Conservation (phyloP, 306 rosid species). For the Notholithocarpus densiflorus region DNA sequence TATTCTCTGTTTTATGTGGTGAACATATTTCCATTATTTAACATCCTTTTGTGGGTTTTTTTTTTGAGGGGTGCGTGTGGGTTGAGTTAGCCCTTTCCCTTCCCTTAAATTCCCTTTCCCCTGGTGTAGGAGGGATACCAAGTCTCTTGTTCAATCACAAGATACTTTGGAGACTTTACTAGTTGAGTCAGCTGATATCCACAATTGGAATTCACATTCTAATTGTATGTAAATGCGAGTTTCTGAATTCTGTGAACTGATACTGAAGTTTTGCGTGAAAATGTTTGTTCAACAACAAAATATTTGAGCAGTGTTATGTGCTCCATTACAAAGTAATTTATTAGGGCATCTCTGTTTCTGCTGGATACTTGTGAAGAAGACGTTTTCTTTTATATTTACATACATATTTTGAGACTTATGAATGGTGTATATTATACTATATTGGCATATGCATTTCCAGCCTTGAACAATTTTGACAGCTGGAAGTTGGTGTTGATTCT, state of each 20-base stretch:
- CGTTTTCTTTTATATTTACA: neutral
- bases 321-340: neutral
- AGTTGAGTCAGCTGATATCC: too few relatives aligned
- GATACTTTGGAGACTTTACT: too few relatives aligned
- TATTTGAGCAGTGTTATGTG: neutral
- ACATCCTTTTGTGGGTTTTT: too few relatives aligned
- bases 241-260: neutral
- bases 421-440: neutral
- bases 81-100: too few relatives aligned
- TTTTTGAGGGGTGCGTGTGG: too few relatives aligned
- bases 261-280: neutral
- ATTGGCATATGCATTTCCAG: constrained; percentile 15
- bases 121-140: too few relatives aligned
- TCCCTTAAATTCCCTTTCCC: too few relatives aligned
- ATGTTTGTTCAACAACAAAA: neutral
- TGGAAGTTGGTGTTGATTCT: constrained; percentile 25
- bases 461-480: constrained; percentile 10
- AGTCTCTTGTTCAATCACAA: too few relatives aligned
- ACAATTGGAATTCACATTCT: neutral
- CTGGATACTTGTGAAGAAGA: neutral
- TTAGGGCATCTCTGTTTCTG: neutral
- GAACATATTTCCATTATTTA: neutral
- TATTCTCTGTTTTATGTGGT: neutral
- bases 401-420: neutral
- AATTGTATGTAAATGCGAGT: neutral